Conservation (phyloP, 2,329 filamentous ascomycete species). For the Elsinoe necatrix region DNA sequence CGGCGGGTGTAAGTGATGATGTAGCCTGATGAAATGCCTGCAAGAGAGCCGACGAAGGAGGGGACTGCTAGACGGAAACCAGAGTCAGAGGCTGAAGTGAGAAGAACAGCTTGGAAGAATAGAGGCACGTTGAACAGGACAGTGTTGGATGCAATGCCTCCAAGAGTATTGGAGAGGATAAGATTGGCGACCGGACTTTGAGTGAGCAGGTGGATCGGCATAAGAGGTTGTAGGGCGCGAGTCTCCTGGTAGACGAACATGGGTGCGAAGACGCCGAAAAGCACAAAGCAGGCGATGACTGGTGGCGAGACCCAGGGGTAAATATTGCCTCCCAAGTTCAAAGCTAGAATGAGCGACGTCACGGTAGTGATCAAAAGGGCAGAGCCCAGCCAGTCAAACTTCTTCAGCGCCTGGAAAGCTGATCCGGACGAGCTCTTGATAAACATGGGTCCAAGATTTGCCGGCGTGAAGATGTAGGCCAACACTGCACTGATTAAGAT, state of each 20-base stretch:
- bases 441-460: slow-evolving; percentile 39
- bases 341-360: slow-evolving; percentile 20
- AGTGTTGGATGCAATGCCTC: slow-evolving; percentile 41
- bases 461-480: slow-evolving; percentile 37
- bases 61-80: slow-evolving; percentile 64
- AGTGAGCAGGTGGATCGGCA: slow-evolving; percentile 42
- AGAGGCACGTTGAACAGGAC: slow-evolving; percentile 64
- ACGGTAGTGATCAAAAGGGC: slow-evolving; percentile 40
- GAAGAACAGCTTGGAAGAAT: slow-evolving; percentile 46
- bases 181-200: slow-evolving; percentile 41
- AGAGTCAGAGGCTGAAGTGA: slow-evolving; percentile 54
- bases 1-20: slow-evolving; percentile 38
- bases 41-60: slow-evolving; percentile 41
- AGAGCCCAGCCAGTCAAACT: slow-evolving; percentile 44
- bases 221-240: slow-evolving; percentile 40
- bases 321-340: slow-evolving; percentile 47
- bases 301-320: slow-evolving; percentile 44
- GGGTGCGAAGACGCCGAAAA: slow-evolving; percentile 33
- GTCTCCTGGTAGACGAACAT: slow-evolving; percentile 37
- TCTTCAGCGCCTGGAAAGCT: slow-evolving; percentile 37
- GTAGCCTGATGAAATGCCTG: slow-evolving; percentile 35
- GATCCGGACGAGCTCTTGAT: slow-evolving; percentile 34
- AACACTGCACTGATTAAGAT: slow-evolving; percentile 39
- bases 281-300: slow-evolving; percentile 40
- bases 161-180: slow-evolving; percentile 46